phyloP scores from a whole-genome alignment of 2,329 filamentous ascomycete genomes.

The Fusarium nematophilum region DNA sequence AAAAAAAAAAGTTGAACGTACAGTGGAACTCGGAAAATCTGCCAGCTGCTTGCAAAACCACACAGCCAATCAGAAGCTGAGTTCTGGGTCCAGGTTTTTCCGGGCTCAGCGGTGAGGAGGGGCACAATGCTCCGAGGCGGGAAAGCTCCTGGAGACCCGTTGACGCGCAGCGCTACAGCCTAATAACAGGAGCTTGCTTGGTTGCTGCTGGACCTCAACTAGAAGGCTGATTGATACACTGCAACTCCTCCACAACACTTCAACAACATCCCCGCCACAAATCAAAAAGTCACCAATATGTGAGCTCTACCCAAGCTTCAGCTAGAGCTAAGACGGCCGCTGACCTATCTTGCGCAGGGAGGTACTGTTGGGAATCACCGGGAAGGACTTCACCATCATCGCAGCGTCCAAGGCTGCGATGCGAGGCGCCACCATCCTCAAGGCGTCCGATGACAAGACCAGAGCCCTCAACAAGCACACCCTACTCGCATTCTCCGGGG shows the following conservation, averaged over 20 bases:
- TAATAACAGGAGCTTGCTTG: conserved; percentile 45
- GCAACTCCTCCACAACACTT: conserved; percentile 35
- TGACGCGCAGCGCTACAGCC: conserved; percentile 55
- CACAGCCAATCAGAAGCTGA: conserved; percentile 40
- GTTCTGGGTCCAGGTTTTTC: conserved; percentile 46
- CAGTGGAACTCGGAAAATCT: conserved; percentile 43
- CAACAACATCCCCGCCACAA: conserved; percentile 20
- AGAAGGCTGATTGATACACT: conserved; percentile 39
- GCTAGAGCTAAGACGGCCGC: conserved; percentile 18
- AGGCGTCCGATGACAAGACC: conserved; percentile 96
- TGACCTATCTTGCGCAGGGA: conserved; percentile 71
- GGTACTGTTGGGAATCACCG: conserved; percentile 96
- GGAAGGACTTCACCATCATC: conserved; percentile 99
- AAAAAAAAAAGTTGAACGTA: conserved; percentile 55
- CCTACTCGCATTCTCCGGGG: conserved; percentile 93
- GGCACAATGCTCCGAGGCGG: conserved; percentile 45
- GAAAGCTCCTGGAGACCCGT: conserved; percentile 41
- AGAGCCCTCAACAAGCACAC: conserved; percentile 92
- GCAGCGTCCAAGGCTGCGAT: conserved; percentile 98
- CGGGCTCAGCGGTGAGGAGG: conserved; percentile 47
- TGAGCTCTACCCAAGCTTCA: conserved; percentile 30
- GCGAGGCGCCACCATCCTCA: conserved; percentile 96
- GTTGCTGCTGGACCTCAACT: conserved; percentile 38
- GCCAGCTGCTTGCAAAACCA: neutral
- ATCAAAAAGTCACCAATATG: conserved; percentile 40